A percentile compares a stretch with the other conserved stretches of the same genome.
phyloP scores from a whole-genome alignment of 2,329 filamentous ascomycete species.

The Penicillium frequentans region DNA sequence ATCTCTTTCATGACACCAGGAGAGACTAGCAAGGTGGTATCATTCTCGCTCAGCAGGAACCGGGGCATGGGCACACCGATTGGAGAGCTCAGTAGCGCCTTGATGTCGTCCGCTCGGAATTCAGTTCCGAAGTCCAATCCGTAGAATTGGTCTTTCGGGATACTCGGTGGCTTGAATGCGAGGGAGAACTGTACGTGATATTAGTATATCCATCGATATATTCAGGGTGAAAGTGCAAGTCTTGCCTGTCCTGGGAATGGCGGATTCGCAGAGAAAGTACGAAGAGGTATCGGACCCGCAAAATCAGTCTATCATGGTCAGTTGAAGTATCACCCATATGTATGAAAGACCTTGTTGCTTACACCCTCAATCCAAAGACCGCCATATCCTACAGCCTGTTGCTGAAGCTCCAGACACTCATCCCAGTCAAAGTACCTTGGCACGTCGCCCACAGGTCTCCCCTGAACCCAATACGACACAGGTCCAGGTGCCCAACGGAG shows the following conservation, averaged over 20 bases:
- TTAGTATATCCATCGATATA: too few species aligned
- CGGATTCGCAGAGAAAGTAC: background rate
- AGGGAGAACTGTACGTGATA: background rate
- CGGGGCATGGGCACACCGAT: background rate
- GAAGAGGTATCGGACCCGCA: background rate
- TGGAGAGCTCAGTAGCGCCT: background rate
- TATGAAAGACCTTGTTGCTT: background rate
- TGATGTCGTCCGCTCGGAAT: background rate
- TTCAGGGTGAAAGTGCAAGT: too few species aligned
- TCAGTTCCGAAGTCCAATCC: background rate
- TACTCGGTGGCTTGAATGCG: background rate
- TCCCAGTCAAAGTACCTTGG: background rate
- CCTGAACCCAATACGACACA: background rate
- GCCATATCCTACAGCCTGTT: background rate
- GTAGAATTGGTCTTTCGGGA: background rate
- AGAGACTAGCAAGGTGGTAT: background rate
- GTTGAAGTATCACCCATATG: too few species aligned
- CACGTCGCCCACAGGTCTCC: background rate
- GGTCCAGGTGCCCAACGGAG: background rate
- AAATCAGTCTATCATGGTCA: background rate
- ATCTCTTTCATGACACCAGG: background rate
- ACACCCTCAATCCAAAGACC: background rate
- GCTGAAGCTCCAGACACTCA: background rate
- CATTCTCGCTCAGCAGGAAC: background rate
- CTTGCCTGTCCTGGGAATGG: background rate